Conservation (phyloP, 352 stramenopile genomes). For the Sclerospora graminicola region DNA sequence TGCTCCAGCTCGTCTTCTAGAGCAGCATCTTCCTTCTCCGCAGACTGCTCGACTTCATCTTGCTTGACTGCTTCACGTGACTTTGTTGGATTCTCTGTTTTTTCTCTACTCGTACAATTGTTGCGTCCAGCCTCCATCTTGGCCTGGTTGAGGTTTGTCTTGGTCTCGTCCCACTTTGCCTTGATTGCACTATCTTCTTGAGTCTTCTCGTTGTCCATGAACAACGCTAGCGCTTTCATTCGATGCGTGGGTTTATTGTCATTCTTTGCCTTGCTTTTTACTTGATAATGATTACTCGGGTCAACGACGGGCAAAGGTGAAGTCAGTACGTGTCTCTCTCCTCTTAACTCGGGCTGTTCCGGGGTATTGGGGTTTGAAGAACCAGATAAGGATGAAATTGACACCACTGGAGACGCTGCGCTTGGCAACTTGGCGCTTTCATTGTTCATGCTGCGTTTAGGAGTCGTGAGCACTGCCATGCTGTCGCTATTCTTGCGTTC, state of each 20-base stretch:
- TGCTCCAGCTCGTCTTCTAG: conserved; percentile 26
- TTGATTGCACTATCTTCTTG: conserved; percentile 4
- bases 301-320: too few relatives aligned
- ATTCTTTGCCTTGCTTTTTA: conserved; percentile 1
- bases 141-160: conserved; percentile 1
- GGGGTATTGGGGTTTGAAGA: conserved; percentile 63
- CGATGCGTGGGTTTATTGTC: conserved; percentile 16
- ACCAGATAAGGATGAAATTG: conserved; percentile 51
- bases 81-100: too few relatives aligned
- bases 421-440: conserved; percentile 10
- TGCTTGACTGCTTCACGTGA: not conserved
- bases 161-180: conserved; percentile 1
- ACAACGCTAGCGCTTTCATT: conserved; percentile 27
- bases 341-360: conserved; percentile 24
- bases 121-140: not conserved
- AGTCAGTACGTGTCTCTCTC: too few relatives aligned
- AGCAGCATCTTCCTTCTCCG: conserved; percentile 10
- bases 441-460: conserved; percentile 10
- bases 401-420: conserved; percentile 56
- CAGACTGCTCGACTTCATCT: not conserved
- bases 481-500: conserved; percentile 1
- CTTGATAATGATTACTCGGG: too few relatives aligned
- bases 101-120: too few relatives aligned
- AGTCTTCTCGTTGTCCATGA: conserved; percentile 11
- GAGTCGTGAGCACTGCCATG: conserved; percentile 21